A percentile compares a stretch with the other conserved stretches of the same genome.
These are phyloP conservation scores for Linum tenue DNA, from an alignment of 345 rosid species.

Conservation along the genomic window DNA sequence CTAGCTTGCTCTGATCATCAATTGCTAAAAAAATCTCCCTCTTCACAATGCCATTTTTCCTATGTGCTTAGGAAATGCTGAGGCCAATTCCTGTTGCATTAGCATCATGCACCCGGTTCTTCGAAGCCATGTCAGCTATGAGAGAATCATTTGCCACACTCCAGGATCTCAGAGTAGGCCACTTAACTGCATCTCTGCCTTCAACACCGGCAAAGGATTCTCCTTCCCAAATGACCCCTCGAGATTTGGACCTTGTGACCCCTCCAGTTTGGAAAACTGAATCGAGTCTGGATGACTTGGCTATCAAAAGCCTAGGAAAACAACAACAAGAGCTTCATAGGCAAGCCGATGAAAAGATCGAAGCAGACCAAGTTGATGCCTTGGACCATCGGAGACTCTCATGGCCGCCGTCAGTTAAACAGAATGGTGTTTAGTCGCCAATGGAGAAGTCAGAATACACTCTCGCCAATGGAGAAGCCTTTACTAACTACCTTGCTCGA, in stretches of 20 bases:
- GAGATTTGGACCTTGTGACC: slow-evolving; percentile 51
- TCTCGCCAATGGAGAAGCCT: neutral
- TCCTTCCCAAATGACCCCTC: slow-evolving; percentile 25
- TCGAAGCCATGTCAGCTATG: slow-evolving; percentile 98
- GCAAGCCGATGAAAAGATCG: slow-evolving; percentile 35
- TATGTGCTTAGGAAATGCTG: slow-evolving; percentile 71
- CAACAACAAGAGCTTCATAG: slow-evolving; percentile 33
- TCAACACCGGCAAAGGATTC: slow-evolving; percentile 42
- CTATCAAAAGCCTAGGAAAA: slow-evolving; percentile 30
- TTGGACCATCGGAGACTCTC: slow-evolving; percentile 61
- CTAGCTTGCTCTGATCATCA: neutral
- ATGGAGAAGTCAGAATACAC: neutral
- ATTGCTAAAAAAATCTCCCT: too few species aligned
- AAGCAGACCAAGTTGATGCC: slow-evolving; percentile 34
- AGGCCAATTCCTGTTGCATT: slow-evolving; percentile 98
- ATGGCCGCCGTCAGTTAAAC: slow-evolving; percentile 62
- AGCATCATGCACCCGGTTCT: slow-evolving; percentile 94
- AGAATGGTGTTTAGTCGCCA: neutral
- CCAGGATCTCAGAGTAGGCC: slow-evolving; percentile 72
- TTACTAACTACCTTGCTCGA: too few species aligned
- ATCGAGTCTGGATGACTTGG: slow-evolving; percentile 56
- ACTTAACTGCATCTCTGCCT: slow-evolving; percentile 46
- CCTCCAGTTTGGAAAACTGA: slow-evolving; percentile 69
- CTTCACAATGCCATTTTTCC: neutral
- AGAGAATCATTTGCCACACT: slow-evolving; percentile 95